phyloP scores from a whole-genome alignment of 108 stramenopile genomes.

The Fragilariopsis cylindrus region DNA sequence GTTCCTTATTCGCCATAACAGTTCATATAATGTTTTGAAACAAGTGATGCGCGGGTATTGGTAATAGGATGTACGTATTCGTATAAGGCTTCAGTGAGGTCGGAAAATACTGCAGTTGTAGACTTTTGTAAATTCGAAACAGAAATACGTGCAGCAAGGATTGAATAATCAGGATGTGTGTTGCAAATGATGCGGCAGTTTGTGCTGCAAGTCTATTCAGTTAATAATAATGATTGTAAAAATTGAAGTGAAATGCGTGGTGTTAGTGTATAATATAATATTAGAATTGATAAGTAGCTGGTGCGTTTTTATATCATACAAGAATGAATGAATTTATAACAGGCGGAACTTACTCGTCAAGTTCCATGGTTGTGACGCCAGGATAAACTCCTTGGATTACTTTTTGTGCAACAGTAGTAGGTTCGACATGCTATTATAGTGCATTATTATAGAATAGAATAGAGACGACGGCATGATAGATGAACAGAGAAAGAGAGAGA shows the following conservation, averaged over 20 bases:
- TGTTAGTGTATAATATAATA: not conserved
- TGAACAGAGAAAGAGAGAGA: not conserved
- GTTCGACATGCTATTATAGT: conserved; percentile 79
- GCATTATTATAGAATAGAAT: not conserved
- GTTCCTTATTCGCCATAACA: conserved; percentile 86
- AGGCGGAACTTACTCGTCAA: conserved; percentile 84
- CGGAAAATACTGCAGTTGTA: conserved; percentile 91
- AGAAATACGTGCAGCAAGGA: conserved; percentile 97
- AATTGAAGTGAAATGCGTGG: not conserved
- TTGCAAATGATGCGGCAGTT: conserved; percentile 98
- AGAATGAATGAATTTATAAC: not conserved
- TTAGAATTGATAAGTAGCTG: not conserved
- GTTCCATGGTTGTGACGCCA: conserved; percentile 95
- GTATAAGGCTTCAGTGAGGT: conserved; percentile 78
- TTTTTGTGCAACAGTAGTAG: conserved; percentile 94
- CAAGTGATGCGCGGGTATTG: conserved; percentile 84
- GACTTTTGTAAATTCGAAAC: conserved; percentile 98
- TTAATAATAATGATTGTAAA: not conserved
- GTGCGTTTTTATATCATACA: not conserved
- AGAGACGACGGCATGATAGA: conserved; percentile 1
- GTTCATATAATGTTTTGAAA: conserved; percentile 83
- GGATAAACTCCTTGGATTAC: conserved; percentile 99
- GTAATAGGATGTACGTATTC: conserved; percentile 93
- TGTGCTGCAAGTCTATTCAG: conserved; percentile 90
- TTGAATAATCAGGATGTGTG: conserved; percentile 97